Evolutionary conservation across 108 stramenopile species (phyloP), one percentile per base, ranked within the genome.

Genomic region (Skeletonema tropicum): DNA sequence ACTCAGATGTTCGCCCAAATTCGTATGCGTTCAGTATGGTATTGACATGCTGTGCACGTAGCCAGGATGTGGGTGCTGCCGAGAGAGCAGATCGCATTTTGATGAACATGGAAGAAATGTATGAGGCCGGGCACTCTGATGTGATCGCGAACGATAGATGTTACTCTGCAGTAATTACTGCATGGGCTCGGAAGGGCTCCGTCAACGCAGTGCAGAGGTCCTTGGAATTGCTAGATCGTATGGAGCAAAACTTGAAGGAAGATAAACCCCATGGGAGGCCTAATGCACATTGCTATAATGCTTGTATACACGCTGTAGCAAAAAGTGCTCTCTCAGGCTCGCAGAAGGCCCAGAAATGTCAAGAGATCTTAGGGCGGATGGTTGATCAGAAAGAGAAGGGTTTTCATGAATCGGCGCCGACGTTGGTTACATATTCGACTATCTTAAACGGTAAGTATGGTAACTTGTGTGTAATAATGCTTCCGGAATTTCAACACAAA

Each of bases 101-200:
- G 31, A 42, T 73, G 23, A 70, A 72, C 14, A 89, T 92, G 85
- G 88, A 90, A 73, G 61, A 46, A 49, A 72, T 90, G 0, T 61
- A 87, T 73, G 25, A 70, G 3, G 64, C 66, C 10, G 91, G 91
- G 3, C 72, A 58, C 57, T 63, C 78, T n/a, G 52, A 70, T 25
- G 73, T 73, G 19, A 55, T 74, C 9, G 73, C 79, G 1, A 74
- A 80, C 55, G 70, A 68, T 39, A 61, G 73, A 26, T 80, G 74
- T 30, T 87, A 86, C 60, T 89, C 89, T 32, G 86, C 89, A 58
- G 82, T 88, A 8, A 90, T 92, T 29, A 89, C 88, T 42, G 89
- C 91, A 4, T 90, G 89, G 87, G 89, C 87, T 19, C 64, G 89
- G 14, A 89, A 87, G 60, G 79, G 77, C 38, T 71, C 76, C 23